Evolutionary conservation across 768 basidiomycete genomes (phyloP), one percentile per base, ranked within the genome.

Genomic region (Lentinula guzmanii): DNA sequence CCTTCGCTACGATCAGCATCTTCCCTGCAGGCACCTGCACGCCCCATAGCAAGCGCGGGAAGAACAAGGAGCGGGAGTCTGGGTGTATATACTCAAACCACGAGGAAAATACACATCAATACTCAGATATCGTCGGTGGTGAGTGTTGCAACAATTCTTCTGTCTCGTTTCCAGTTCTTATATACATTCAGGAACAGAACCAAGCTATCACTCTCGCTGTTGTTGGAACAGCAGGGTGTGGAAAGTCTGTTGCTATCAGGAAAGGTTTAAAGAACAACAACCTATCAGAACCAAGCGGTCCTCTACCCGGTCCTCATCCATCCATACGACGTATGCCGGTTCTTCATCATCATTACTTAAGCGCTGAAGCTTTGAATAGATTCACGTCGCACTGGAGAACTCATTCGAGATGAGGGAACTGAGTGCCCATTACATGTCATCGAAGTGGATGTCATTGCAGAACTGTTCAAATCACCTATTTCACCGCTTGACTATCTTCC

Each of bases 171-270:
- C 7, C 34, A 8, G 37, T 24, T 48, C 46, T 8, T 24, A 42
- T 43, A 16, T 28, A 56, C 31, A 28, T n/a, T 5, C 37, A 60
- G 43, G 62, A 63, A 46, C 46, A 71, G 57, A 69, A 65, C 60
- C 65, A 67, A n/a, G 71, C 72, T 52, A 71, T 90, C 53, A 84
- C 86, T 8, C 76, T 98, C 34, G 87, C 87, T 35, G 86, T 98
- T 37, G 80, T 95, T 42, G 96, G 96, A 13, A 81, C 84, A 11
- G 72, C 80, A 42, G 82, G 86, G 37, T 93, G 90, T 62, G 96
- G 95, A 63, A 98, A 98, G 74, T 88, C 91, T 1, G 84, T 86
- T 2, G 81, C 93, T 54, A 90, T 97, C 64, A 77, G 79, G 39
- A 88, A 87, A 69, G 94, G 93, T 10, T 77, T 94, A 60, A 86